These are phyloP conservation scores for Hymenoscyphus linearis DNA, from an alignment of 2,329 filamentous ascomycete species.

Conservation along the genomic window DNA sequence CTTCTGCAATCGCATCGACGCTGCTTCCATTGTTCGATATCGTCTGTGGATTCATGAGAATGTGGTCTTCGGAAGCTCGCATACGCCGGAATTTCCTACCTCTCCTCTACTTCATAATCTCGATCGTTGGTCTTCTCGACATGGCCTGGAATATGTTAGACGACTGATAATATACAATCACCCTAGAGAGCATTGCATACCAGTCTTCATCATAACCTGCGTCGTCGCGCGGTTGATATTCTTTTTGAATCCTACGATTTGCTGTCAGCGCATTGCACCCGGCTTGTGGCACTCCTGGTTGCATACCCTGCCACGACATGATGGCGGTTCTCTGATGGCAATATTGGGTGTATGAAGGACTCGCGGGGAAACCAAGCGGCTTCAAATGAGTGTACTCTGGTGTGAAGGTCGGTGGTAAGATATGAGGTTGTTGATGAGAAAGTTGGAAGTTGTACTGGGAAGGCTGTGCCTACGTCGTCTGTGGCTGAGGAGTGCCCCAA, in stretches of 20 bases:
- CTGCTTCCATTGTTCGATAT: slow-evolving; percentile 95
- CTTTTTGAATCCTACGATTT: slow-evolving; percentile 72
- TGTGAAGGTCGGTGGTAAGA: background rate
- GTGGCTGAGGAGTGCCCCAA: slow-evolving; percentile 8
- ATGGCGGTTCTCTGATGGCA: slow-evolving; percentile 22
- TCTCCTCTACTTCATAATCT: slow-evolving; percentile 96
- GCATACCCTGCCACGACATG: slow-evolving; percentile 46
- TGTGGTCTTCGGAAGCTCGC: background rate
- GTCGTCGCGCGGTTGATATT: slow-evolving; percentile 98
- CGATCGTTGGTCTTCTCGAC: slow-evolving; percentile 98
- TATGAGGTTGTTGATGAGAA: slow-evolving; percentile 6
- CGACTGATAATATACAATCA: background rate
- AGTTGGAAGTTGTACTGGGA: background rate
- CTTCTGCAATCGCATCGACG: slow-evolving; percentile 86
- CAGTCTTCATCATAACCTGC: slow-evolving; percentile 99
- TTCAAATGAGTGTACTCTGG: background rate
- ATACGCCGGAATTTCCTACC: slow-evolving; percentile 41
- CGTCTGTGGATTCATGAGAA: slow-evolving; percentile 50
- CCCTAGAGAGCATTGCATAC: slow-evolving; percentile 39
- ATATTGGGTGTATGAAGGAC: background rate
- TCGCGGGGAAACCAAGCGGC: background rate
- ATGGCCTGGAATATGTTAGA: slow-evolving; percentile 53
- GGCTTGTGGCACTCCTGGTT: background rate
- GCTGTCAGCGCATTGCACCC: slow-evolving; percentile 23
- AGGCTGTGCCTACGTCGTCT: slow-evolving; percentile 4